Percentiles rank a stretch among this genome's conserved stretches.
phyloP scores from a whole-genome alignment of 371 early-diverging fungal genomes.

The Rhizopus stolonifer region DNA sequence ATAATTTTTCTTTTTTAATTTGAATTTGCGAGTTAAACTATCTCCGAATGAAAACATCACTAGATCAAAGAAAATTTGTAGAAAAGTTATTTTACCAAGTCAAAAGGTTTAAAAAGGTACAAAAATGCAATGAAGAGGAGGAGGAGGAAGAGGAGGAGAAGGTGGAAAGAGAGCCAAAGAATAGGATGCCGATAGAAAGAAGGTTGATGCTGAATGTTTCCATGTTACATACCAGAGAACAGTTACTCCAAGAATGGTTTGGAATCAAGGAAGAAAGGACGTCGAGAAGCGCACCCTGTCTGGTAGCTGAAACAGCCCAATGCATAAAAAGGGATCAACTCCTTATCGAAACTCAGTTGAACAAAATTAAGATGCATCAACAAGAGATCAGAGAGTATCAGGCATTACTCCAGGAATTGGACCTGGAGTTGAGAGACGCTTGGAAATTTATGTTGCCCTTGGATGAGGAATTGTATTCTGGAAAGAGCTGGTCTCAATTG shows the following conservation, averaged over 20 bases:
- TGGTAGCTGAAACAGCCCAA: neutral
- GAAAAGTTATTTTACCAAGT: slow-evolving; percentile 13
- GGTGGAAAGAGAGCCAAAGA: neutral
- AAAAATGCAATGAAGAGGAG: neutral
- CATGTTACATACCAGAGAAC: too few relatives aligned
- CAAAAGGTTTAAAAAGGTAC: slow-evolving; percentile 11
- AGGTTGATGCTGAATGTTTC: too few relatives aligned
- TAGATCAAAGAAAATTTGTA: slow-evolving; percentile 1
- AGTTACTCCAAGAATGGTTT: too few relatives aligned
- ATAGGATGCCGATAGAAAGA: neutral
- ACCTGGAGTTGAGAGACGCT: neutral
- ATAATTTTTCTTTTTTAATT: neutral
- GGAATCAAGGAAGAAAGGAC: too few relatives aligned
- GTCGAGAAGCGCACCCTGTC: neutral
- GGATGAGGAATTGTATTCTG: neutral
- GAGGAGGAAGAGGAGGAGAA: neutral
- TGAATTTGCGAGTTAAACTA: neutral
- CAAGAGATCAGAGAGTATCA: neutral
- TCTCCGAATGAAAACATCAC: neutral
- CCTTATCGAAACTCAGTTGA: neutral
- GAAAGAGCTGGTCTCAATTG: neutral
- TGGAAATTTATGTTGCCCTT: neutral
- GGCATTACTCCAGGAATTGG: neutral
- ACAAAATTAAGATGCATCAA: neutral
- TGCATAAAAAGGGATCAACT: neutral